phyloP scores from a whole-genome alignment of 495 filamentous ascomycete genomes.

The Trichocladium uniseriatum region DNA sequence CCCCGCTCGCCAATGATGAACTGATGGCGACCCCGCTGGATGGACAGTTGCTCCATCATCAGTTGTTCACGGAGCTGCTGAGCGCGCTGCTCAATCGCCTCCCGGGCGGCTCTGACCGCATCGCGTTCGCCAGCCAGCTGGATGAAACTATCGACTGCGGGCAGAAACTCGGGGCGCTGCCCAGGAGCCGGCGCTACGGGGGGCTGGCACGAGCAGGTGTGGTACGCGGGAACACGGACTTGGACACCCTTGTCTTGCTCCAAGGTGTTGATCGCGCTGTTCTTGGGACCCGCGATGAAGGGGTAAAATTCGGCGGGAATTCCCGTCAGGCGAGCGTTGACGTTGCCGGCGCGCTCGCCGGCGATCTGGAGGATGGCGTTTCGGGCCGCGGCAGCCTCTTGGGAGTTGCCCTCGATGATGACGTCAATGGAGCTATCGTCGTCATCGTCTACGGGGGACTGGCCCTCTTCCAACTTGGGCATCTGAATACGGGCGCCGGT shows the following conservation, averaged over 20 bases:
- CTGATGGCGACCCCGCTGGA: slow-evolving; percentile 74
- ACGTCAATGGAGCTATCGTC: slow-evolving; percentile 78
- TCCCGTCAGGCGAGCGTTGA: slow-evolving; percentile 64
- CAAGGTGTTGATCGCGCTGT: slow-evolving; percentile 53
- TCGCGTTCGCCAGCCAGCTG: slow-evolving; percentile 75
- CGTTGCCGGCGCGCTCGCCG: slow-evolving; percentile 71
- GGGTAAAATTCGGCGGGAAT: slow-evolving; percentile 91
- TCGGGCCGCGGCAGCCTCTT: slow-evolving; percentile 70
- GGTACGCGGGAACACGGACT: slow-evolving; percentile 70
- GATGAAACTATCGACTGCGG: slow-evolving; percentile 61
- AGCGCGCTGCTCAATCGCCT: slow-evolving; percentile 67
- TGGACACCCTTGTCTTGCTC: slow-evolving; percentile 56
- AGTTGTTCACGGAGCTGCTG: slow-evolving; percentile 61
- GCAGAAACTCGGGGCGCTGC: slow-evolving; percentile 54
- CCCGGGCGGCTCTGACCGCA: slow-evolving; percentile 69
- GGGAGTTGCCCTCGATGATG: slow-evolving; percentile 77
- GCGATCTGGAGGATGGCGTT: slow-evolving; percentile 77
- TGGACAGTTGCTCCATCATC: slow-evolving; percentile 58
- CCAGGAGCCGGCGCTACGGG: slow-evolving; percentile 55
- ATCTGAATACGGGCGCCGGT: slow-evolving; percentile 83
- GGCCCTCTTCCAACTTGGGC: slow-evolving; percentile 61
- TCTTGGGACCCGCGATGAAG: slow-evolving; percentile 84
- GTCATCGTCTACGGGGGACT: slow-evolving; percentile 60
- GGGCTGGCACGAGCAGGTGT: slow-evolving; percentile 60
- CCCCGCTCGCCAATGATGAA: slow-evolving; percentile 82